Conservation (phyloP, 1,284 basidiomycete species). For the Austroboletus niveus region DNA sequence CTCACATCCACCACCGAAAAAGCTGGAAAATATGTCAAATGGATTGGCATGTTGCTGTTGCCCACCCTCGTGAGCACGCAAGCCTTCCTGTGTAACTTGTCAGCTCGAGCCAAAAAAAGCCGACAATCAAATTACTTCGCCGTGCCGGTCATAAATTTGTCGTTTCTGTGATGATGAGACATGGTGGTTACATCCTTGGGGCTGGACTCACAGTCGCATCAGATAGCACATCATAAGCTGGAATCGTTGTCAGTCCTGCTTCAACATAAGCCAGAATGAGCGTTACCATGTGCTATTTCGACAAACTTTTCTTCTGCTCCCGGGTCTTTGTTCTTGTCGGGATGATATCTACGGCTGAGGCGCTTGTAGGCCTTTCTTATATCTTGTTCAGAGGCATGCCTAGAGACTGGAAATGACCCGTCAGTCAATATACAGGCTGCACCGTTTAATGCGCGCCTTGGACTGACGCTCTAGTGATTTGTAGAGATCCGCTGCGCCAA, state of each 20-base stretch:
- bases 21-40: conserved; percentile 90
- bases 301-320: conserved; percentile 85
- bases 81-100: conserved; percentile 58
- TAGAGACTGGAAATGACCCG: conserved; percentile 54
- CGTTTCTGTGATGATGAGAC: conserved; percentile 60
- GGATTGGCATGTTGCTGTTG: conserved; percentile 72
- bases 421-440: conserved; percentile 30
- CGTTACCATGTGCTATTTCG: conserved; percentile 81
- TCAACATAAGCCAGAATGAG: not conserved
- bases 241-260: conserved; percentile 8
- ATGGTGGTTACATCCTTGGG: not conserved
- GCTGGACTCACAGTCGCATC: conserved; percentile 58
- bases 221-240: conserved; percentile 92
- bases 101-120: not conserved
- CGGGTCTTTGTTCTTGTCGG: conserved; percentile 89
- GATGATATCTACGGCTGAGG: conserved; percentile 86
- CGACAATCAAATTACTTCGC: conserved; percentile 57
- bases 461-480: conserved; percentile 72
- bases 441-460: conserved; percentile 32
- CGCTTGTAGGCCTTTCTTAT: conserved; percentile 91
- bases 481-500: conserved; percentile 68
- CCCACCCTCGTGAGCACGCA: conserved; percentile 84
- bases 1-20: conserved; percentile 81
- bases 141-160: conserved; percentile 87
- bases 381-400: conserved; percentile 79